Conservation (phyloP, 2,329 filamentous ascomycete genomes). For the Fusarium subtropicale region DNA sequence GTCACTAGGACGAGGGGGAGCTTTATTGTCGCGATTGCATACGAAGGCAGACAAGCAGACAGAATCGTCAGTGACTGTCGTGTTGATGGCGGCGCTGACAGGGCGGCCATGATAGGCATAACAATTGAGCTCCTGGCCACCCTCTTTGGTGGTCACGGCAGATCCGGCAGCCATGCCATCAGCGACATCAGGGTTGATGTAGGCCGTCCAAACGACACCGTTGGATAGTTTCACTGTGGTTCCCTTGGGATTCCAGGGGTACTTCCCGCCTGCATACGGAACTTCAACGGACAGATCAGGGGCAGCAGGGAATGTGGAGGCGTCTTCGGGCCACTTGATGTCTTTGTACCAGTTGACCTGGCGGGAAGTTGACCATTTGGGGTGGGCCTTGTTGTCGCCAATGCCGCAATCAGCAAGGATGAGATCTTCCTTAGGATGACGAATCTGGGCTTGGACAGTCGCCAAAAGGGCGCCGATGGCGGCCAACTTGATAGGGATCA, state of each 20-base stretch:
- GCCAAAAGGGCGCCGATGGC: conserved; percentile 43
- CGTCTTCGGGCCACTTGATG: conserved; percentile 53
- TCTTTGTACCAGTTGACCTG: conserved; percentile 59
- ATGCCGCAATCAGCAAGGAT: conserved; percentile 58
- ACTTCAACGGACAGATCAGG: conserved; percentile 56
- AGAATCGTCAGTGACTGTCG: conserved; percentile 53
- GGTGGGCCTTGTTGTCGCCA: conserved; percentile 55
- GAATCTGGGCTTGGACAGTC: conserved; percentile 39
- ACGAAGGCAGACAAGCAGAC: conserved; percentile 57
- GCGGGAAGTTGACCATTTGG: conserved; percentile 57
- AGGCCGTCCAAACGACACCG: conserved; percentile 56
- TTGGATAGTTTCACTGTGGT: conserved; percentile 55
- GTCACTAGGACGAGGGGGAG: conserved; percentile 52
- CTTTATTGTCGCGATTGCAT: conserved; percentile 53
- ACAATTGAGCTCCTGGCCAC: conserved; percentile 55
- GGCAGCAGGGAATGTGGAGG: conserved; percentile 51
- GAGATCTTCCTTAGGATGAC: conserved; percentile 52
- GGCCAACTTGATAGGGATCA: conserved; percentile 45
- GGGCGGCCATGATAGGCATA: conserved; percentile 58
- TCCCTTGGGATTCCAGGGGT: conserved; percentile 55
- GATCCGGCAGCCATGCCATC: conserved; percentile 56
- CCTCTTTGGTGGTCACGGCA: conserved; percentile 55
- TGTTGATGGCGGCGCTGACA: conserved; percentile 54
- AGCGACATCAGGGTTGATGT: conserved; percentile 56
- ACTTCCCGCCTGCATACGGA: conserved; percentile 53